Evolutionary conservation across 139 green algal genomes (phyloP).

Genomic region (Marvania coccoides): DNA sequence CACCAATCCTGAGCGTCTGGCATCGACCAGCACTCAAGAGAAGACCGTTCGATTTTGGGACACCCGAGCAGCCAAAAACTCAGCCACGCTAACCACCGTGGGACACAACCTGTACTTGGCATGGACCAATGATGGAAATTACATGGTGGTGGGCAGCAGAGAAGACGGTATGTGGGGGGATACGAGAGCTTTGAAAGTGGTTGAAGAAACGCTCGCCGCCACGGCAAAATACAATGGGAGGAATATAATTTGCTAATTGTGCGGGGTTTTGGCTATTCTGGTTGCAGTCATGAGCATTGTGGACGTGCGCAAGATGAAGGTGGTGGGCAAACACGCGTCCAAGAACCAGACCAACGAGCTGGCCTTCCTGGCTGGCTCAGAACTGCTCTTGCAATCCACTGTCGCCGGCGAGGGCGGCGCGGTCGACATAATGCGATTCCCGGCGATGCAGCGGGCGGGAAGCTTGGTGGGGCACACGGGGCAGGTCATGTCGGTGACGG

Average conservation of each 20-base stretch:
- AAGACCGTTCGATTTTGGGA: conserved; percentile 30
- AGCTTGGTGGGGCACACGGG: conserved; percentile 16
- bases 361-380: neutral
- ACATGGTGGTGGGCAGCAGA: conserved; percentile 19
- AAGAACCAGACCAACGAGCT: conserved; percentile 27
- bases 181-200: neutral
- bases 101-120: conserved; percentile 22
- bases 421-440: conserved; percentile 16
- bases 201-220: neutral
- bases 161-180: neutral
- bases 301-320: conserved; percentile 24
- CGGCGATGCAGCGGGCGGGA: conserved; percentile 3
- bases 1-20: conserved; percentile 14
- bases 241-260: too few relatives aligned
- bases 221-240: too few relatives aligned
- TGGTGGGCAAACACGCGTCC: conserved; percentile 13
- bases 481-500: conserved; percentile 5
- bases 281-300: conserved; percentile 19
- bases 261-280: too few relatives aligned
- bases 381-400: conserved; percentile 8
- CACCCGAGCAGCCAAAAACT: conserved; percentile 12
- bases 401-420: neutral
- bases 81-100: conserved; percentile 15
- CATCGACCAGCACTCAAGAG: conserved; percentile 11
- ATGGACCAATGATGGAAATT: conserved; percentile 22